Evolutionary conservation across 2,329 filamentous ascomycete species (phyloP).

Genomic region (Clonostachys sp.): DNA sequence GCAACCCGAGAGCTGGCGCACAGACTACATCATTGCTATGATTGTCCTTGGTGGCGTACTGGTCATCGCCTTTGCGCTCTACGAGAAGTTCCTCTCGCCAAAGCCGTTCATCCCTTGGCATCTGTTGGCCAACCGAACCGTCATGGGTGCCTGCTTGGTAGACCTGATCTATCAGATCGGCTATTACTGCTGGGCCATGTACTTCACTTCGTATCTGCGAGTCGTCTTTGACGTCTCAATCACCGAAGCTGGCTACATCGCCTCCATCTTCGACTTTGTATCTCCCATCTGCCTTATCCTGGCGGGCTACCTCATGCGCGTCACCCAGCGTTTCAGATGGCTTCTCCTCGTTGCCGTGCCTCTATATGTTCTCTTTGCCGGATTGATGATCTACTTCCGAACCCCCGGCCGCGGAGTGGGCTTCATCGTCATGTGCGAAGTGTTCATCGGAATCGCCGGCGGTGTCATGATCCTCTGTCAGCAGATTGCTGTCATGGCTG

Average conservation of each 20-base stretch:
- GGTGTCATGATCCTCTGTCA: constrained; percentile 18
- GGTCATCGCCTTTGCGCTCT: constrained; percentile 44
- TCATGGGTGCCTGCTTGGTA: constrained; percentile 38
- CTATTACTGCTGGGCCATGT: constrained; percentile 43
- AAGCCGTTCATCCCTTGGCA: constrained; percentile 46
- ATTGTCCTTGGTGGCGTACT: constrained; percentile 51
- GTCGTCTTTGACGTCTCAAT: constrained; percentile 32
- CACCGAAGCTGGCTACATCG: constrained; percentile 31
- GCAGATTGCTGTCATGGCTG: constrained; percentile 18
- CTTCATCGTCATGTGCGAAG: constrained; percentile 30
- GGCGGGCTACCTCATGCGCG: constrained; percentile 1
- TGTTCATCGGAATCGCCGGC: constrained; percentile 35
- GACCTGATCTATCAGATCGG: constrained; percentile 34
- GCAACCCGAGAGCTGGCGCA: constrained; percentile 41
- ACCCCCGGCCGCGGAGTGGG: constrained; percentile 21
- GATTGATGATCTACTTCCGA: constrained; percentile 36
- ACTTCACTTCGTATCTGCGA: constrained; percentile 46
- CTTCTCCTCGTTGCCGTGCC: constrained; percentile 36
- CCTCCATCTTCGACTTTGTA: constrained; percentile 3
- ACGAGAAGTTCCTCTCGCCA: constrained; percentile 49
- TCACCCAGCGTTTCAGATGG: constrained; percentile 22
- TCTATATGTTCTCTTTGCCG: constrained; percentile 25
- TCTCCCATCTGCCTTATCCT: constrained; percentile 2
- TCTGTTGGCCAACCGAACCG: constrained; percentile 41
- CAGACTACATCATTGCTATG: constrained; percentile 47